A percentile compares a stretch with the other conserved stretches of the same genome.
phyloP scores from a whole-genome alignment of 2,329 filamentous ascomycete genomes.

The Xylariaceae sp. region DNA sequence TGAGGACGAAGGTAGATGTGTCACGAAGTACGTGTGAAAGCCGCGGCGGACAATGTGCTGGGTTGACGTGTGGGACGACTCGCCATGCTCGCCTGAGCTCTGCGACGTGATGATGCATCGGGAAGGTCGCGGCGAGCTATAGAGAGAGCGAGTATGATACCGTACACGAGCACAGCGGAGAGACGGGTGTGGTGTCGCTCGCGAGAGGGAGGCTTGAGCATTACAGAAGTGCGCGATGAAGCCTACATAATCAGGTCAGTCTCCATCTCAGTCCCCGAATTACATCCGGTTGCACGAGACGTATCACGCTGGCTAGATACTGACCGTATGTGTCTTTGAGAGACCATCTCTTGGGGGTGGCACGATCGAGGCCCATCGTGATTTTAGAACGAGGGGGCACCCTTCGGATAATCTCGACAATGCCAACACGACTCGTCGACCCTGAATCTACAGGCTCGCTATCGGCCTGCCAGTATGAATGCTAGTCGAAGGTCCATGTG shows the following conservation, averaged over 20 bases:
- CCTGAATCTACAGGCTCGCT: too few relatives aligned
- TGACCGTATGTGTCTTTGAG: conserved; percentile 34
- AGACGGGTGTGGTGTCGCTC: too few relatives aligned
- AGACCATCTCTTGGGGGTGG: conserved; percentile 25
- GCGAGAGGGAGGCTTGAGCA: conserved; percentile 14
- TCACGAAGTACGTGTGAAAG: conserved; percentile 98
- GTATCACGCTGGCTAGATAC: conserved; percentile 10
- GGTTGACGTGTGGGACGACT: neutral
- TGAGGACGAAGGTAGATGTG: conserved; percentile 89
- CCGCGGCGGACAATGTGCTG: conserved; percentile 38
- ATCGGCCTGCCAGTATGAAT: too few relatives aligned
- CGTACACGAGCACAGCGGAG: too few relatives aligned
- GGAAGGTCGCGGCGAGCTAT: neutral
- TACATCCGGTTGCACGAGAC: conserved; percentile 6
- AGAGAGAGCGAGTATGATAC: too few relatives aligned
- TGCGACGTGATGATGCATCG: conserved; percentile 4
- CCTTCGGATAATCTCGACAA: too few relatives aligned
- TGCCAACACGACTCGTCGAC: too few relatives aligned
- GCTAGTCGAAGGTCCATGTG: too few relatives aligned
- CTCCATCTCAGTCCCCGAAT: neutral
- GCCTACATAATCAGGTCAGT: conserved; percentile 20
- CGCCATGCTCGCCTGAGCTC: neutral
- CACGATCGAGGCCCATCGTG: too few relatives aligned
- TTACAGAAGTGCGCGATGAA: conserved; percentile 34
- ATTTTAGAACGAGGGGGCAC: too few relatives aligned